Percentiles rank a stretch among this genome's conserved stretches.
Evolutionary conservation across 2,329 filamentous ascomycete species (phyloP).

Genomic region (Drechslerella stenobrocha): DNA sequence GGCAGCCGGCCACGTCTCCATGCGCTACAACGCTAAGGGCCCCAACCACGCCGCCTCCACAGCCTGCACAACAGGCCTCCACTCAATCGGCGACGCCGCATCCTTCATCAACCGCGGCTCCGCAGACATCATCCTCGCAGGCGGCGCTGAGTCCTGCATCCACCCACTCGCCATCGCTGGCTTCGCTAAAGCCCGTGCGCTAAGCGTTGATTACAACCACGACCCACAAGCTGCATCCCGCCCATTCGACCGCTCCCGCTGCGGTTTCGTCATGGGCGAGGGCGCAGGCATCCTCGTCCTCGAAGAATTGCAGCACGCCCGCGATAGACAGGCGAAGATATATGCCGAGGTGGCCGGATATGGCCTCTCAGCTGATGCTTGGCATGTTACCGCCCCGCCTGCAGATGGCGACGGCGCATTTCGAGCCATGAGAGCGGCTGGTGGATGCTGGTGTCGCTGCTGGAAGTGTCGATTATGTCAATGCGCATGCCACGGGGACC

Average conservation of each 20-base stretch:
- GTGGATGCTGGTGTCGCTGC: slow-evolving; percentile 72
- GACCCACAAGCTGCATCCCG: slow-evolving; percentile 72
- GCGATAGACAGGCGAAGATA: slow-evolving; percentile 72
- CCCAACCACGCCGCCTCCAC: slow-evolving; percentile 93
- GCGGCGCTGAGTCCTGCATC: slow-evolving; percentile 91
- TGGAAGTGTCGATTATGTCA: slow-evolving; percentile 79
- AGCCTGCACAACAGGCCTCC: slow-evolving; percentile 92
- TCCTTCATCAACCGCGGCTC: slow-evolving; percentile 89
- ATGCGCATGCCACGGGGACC: slow-evolving; percentile 92
- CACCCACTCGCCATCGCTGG: slow-evolving; percentile 91
- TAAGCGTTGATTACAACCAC: slow-evolving; percentile 79
- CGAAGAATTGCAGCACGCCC: slow-evolving; percentile 88
- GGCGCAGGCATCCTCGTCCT: slow-evolving; percentile 85
- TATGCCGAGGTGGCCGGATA: slow-evolving; percentile 91
- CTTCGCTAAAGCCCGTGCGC: slow-evolving; percentile 82
- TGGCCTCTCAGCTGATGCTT: slow-evolving; percentile 83
- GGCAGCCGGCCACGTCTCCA: slow-evolving; percentile 90
- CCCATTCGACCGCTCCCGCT: slow-evolving; percentile 78
- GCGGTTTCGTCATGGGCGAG: slow-evolving; percentile 90
- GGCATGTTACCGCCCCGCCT: slow-evolving; percentile 89
- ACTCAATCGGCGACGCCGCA: slow-evolving; percentile 92
- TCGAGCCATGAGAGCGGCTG: slow-evolving; percentile 84
- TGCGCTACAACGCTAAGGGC: slow-evolving; percentile 85
- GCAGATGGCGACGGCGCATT: slow-evolving; percentile 80
- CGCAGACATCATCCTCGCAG: slow-evolving; percentile 94